These are phyloP conservation scores for Neopestalotiopsis sp. DNA, from an alignment of 2,329 filamentous ascomycete species.

Conservation along the genomic window DNA sequence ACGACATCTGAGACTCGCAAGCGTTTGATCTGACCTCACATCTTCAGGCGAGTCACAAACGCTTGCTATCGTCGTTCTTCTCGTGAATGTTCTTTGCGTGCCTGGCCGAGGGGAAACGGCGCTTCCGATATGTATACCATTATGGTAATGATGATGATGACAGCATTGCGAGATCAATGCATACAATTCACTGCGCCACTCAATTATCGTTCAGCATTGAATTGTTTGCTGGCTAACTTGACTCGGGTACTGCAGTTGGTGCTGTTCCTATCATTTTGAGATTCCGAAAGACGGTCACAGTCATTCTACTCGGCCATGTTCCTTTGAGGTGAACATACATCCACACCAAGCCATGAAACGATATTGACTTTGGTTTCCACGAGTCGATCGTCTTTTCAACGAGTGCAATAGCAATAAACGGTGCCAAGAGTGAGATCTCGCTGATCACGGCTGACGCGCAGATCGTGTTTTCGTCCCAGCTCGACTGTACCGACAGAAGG, in stretches of 20 bases:
- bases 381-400: background rate
- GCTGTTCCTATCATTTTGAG: background rate
- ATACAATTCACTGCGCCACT: background rate
- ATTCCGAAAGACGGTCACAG: too few relatives aligned
- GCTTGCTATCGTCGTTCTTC: background rate
- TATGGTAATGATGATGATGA: background rate
- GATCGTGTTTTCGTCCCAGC: background rate
- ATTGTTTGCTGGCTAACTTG: background rate
- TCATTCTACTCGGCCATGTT: too few relatives aligned
- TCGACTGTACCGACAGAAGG: background rate
- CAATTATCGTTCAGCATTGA: background rate
- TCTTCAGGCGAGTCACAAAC: conserved; percentile 11
- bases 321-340: too few relatives aligned
- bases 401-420: background rate
- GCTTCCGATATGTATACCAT: background rate
- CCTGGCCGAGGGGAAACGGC: background rate
- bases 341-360: too few relatives aligned
- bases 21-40: conserved; percentile 19
- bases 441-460: conserved; percentile 4
- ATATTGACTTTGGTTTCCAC: background rate
- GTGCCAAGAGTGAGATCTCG: background rate
- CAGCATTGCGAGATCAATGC: background rate
- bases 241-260: background rate
- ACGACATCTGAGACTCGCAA: conserved; percentile 16
- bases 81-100: background rate